phyloP scores from a whole-genome alignment of 1,139 yeast genomes.

The Nakaseomyces nivariensis region DNA sequence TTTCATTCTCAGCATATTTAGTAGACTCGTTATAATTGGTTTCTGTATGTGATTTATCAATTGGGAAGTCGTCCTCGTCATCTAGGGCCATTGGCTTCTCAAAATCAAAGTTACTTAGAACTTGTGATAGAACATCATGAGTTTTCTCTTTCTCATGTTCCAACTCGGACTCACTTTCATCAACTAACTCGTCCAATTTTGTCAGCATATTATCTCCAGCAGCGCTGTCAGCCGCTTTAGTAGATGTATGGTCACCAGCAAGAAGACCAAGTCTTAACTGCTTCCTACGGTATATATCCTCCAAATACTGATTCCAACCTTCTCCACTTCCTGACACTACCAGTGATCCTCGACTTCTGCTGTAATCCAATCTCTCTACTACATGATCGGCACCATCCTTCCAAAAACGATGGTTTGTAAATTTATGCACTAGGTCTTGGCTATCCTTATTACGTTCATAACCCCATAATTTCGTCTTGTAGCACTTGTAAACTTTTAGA shows the following conservation, averaged over 20 bases:
- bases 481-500: constrained; percentile 46
- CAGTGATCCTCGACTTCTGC: constrained; percentile 1
- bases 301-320: neutral
- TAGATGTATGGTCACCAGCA: constrained; percentile 1
- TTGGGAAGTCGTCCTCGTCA: constrained; percentile 27
- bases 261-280: constrained; percentile 11
- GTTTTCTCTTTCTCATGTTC: constrained; percentile 33
- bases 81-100: constrained; percentile 50
- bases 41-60: neutral
- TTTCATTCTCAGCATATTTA: too few relatives aligned
- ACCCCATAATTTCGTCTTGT: constrained; percentile 85
- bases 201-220: neutral
- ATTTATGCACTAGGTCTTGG: constrained; percentile 55
- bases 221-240: neutral
- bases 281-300: neutral
- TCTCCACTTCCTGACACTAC: neutral
- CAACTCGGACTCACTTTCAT: constrained; percentile 26
- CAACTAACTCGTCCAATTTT: constrained; percentile 15
- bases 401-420: constrained; percentile 50
- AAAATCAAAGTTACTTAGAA: constrained; percentile 45
- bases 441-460: constrained; percentile 54
- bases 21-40: too few relatives aligned
- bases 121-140: constrained; percentile 41
- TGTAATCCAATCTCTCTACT: constrained; percentile 44
- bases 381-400: constrained; percentile 73